Evolutionary conservation across 2,329 filamentous ascomycete species (phyloP).

Genomic region (Mycosphaerella sp.): DNA sequence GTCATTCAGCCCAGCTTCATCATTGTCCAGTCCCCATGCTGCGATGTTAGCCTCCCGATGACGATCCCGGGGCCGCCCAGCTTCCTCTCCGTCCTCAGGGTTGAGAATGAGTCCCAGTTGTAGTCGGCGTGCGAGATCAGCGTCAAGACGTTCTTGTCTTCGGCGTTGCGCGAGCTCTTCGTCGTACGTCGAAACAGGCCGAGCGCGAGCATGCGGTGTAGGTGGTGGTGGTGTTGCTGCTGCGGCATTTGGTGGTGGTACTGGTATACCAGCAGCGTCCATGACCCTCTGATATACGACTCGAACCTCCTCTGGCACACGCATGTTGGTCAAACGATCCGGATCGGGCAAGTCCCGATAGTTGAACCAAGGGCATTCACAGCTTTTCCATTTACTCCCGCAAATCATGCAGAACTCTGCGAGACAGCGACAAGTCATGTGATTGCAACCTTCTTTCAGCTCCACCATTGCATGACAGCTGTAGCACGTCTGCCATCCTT

Average conservation of each 20-base stretch:
- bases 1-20: constrained; percentile 51
- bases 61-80: constrained; percentile 11
- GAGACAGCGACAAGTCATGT: constrained; percentile 79
- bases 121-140: constrained; percentile 47
- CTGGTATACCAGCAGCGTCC: constrained; percentile 17
- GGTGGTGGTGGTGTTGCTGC: background rate
- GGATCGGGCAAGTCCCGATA: constrained; percentile 45
- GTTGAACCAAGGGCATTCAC: constrained; percentile 76
- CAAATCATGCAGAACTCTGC: constrained; percentile 87
- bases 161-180: constrained; percentile 37
- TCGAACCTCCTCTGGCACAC: constrained; percentile 40
- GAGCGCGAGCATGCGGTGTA: constrained; percentile 3
- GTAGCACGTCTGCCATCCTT: constrained; percentile 70
- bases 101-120: constrained; percentile 40
- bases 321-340: constrained; percentile 51
- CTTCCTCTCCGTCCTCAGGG: constrained; percentile 22
- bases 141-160: constrained; percentile 43
- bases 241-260: background rate
- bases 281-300: constrained; percentile 33
- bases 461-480: constrained; percentile 69
- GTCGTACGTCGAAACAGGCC: constrained; percentile 27
- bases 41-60: constrained; percentile 34
- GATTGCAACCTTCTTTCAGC: constrained; percentile 77
- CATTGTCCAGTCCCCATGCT: constrained; percentile 43
- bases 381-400: constrained; percentile 73